These are phyloP conservation scores for Melastoma malabathricum DNA, from an alignment of 345 rosid species.

Conservation along the genomic window DNA sequence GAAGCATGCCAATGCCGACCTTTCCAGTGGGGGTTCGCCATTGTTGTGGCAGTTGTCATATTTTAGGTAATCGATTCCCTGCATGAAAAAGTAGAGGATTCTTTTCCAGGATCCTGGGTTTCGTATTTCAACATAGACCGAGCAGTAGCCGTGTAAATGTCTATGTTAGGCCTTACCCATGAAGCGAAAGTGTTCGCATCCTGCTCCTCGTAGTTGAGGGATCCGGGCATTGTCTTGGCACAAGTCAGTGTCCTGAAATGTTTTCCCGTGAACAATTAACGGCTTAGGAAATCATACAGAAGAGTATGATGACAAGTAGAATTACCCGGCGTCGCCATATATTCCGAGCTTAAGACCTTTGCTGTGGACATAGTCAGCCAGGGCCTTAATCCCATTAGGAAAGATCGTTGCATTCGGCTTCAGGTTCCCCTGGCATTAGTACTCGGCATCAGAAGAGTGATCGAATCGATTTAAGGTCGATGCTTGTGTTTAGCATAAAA, in stretches of 20 bases:
- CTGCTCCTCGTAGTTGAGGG: constrained; percentile 34
- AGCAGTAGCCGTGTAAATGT: too few relatives aligned
- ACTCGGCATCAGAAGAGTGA: not conserved
- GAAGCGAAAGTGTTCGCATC: constrained; percentile 47
- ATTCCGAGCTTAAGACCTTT: constrained; percentile 36
- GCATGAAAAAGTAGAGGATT: not conserved
- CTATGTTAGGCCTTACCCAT: constrained; percentile 17
- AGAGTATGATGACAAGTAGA: too few relatives aligned
- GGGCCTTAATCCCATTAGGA: constrained; percentile 29
- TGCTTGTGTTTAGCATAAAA: not conserved
- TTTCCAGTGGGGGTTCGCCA: constrained; percentile 16
- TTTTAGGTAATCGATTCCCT: constrained; percentile 33
- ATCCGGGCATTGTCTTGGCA: constrained; percentile 39
- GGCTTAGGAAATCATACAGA: too few relatives aligned
- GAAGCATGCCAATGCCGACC: constrained; percentile 7
- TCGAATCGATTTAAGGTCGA: not conserved
- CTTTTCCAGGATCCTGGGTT: too few relatives aligned
- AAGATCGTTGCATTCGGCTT: constrained; percentile 19
- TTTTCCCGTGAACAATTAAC: too few relatives aligned
- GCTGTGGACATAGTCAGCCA: constrained; percentile 26
- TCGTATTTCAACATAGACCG: too few relatives aligned
- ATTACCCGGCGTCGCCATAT: constrained; percentile 35
- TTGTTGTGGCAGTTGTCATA: constrained; percentile 22
- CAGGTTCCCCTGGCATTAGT: constrained; percentile 20
- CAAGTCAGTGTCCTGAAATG: constrained; percentile 25